A percentile compares a stretch with the other conserved stretches of the same genome.
phyloP scores from a whole-genome alignment of 2,329 filamentous ascomycete species.

The Elsinoe arachidis region DNA sequence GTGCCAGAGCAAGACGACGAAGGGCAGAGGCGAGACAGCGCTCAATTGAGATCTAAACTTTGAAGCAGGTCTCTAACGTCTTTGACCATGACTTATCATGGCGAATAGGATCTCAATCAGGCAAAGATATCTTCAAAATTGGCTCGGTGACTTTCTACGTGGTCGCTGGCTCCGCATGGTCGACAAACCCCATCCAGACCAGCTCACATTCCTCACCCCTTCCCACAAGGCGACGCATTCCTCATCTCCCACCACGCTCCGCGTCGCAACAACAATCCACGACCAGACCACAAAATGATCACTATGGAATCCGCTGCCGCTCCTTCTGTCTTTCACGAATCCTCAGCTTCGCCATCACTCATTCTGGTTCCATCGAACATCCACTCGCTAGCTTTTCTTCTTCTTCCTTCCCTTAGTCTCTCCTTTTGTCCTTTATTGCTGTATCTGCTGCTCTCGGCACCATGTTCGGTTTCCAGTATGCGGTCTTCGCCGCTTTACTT shows the following conservation, averaged over 20 bases:
- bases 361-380: neutral
- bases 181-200: neutral
- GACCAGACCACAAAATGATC: neutral
- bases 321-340: neutral
- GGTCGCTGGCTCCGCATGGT: too few species aligned
- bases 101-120: too few species aligned
- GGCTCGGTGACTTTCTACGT: neutral
- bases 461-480: neutral
- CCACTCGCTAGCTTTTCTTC: neutral
- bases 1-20: constrained; percentile 77
- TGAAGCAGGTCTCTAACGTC: neutral
- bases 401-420: neutral
- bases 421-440: neutral
- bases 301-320: neutral
- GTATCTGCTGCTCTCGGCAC: neutral
- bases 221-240: constrained; percentile 5
- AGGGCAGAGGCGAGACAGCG: constrained; percentile 62
- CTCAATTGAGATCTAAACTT: constrained; percentile 22
- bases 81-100: neutral
- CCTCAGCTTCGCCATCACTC: neutral
- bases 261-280: neutral
- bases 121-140: too few species aligned
- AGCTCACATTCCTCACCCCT: constrained; percentile 1
- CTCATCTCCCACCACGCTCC: neutral
- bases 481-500: neutral